Conservation (phyloP, 176 grass and related monocot species). For the Phoenix dactylifera region DNA sequence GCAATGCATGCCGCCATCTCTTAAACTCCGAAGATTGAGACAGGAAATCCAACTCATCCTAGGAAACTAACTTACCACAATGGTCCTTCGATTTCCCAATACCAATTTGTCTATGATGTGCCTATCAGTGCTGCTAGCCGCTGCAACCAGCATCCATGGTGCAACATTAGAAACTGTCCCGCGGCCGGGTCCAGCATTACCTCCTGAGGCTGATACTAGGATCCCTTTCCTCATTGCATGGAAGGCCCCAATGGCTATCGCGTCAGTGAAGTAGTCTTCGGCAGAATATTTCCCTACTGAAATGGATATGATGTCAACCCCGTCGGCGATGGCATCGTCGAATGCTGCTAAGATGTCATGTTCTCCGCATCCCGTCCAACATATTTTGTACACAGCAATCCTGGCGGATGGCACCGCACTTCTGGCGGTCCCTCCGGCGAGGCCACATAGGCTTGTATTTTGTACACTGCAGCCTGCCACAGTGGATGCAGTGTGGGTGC, state of each 20-base stretch:
- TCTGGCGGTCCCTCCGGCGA: slow-evolving; percentile 10
- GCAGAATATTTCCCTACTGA: neutral
- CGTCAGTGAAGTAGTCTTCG: neutral
- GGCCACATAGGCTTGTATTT: slow-evolving; percentile 12
- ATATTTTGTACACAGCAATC: slow-evolving; percentile 35
- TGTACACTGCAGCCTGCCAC: slow-evolving; percentile 16
- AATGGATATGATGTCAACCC: slow-evolving; percentile 36
- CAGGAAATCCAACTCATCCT: no score
- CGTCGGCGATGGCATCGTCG: slow-evolving; percentile 36
- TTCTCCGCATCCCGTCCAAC: slow-evolving; percentile 6
- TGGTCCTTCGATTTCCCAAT: slow-evolving; percentile 17
- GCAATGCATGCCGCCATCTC: no score
- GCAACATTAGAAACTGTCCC: slow-evolving; percentile 23
- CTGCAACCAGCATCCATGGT: slow-evolving; percentile 28
- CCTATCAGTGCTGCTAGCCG: slow-evolving; percentile 28
- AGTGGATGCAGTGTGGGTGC: slow-evolving; percentile 31
- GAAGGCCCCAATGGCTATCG: slow-evolving; percentile 29
- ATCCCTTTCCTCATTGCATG: slow-evolving; percentile 25
- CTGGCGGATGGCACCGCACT: slow-evolving; percentile 30
- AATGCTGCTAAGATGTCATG: slow-evolving; percentile 28
- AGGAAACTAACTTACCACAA: slow-evolving; percentile 5
- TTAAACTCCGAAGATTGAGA: no score
- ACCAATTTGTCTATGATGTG: slow-evolving; percentile 13
- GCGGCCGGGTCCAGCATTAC: neutral
- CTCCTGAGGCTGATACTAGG: slow-evolving; percentile 13